Evolutionary conservation across 352 stramenopile genomes (phyloP), one percentile per base, ranked within the genome.

Genomic region (Halophytophthora polymorphica): DNA sequence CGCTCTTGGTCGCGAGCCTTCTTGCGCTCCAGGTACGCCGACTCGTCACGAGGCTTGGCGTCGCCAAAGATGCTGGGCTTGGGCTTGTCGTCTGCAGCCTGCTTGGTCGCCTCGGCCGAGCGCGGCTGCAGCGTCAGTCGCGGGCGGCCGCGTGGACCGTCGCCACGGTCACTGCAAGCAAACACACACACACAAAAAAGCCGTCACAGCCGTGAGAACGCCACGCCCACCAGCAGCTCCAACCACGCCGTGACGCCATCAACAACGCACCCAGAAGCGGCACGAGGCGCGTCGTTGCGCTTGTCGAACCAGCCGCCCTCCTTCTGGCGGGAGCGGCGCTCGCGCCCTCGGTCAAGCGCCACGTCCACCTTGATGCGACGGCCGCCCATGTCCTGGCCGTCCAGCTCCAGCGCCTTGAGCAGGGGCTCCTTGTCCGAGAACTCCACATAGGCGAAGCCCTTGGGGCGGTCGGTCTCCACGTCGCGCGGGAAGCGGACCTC

Each of bases 381-480:
- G 14, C 78, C 71, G 45, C 64, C 52, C 23, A 61, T 8, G 10
- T 53, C 48, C 19, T 45, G 38, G n/a, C 67, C 63, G 25, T 95
- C 83, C 15, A 88, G 52, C 51, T 78, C 54, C 22, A 95, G 67
- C 10, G 86, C 82, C 37, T 67, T 41, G 19, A 90, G 64, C 4
- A 94, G 79, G 37, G 69, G 58, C 25, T 94, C 76, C 40, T 77
- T 84, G 25, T 77, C 64, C 11, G 54, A 54, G 50, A 94, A 94
- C 58, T 94, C 83, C 7, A 95, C 80, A 65, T 93, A 95, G 14
- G 83, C 86, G 57, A 90, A 90, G 39, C 86, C 86, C 64, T 89
- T 90, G 17, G 78, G 71, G 14, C 79, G 77, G 54, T 88, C 70
- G n/a, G 58, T 59, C 17, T 85, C 66, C 22, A 54, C 66, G 50